Evolutionary conservation across 192 early-diverging fungal genomes (phyloP), one percentile per base, ranked within the genome.

Genomic region (Backusella circina): DNA sequence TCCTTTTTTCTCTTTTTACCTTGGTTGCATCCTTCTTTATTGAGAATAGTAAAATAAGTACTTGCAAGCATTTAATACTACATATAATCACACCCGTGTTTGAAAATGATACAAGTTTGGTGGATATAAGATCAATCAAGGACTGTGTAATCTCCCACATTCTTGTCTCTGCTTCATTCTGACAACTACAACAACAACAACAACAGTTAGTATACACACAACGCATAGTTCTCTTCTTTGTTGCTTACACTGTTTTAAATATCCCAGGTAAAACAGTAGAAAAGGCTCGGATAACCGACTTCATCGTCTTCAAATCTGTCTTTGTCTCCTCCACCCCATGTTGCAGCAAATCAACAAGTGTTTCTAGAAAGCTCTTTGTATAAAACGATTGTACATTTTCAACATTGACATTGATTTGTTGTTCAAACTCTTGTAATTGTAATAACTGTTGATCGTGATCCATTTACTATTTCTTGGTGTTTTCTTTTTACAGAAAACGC

Each of bases 41-140:
- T 36, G 84, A 77, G 41, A 84, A 75, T 32, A 83, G 23, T 3
- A 79, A 23, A 21, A 80, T 66, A 28, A 86, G 44, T 7, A 71
- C 67, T 57, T 82, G 82, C 15, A 86, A 31, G 51, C 73, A 83
- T 31, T 86, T 86, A 23, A 81, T 66, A 9, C 75, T 78, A 31
- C 69, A 32, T 16, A 82, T 72, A 28, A 71, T 66, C 26, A 86
- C 68, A 35, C 84, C 82, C 28, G 81, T 39, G 30, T 78, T 84
- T 5, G 54, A 51, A 74, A 79, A 68, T 18, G 68, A 30, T 1
- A 76, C 64, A n/a, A 81, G 75, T 1, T 51, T 77, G 9, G 26
- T 36, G 5, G 73, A 39, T 1, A 83, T 41, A 21, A 69, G 61
- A 16, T 30, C 23, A 26, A 84, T 86, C 16, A 86, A 69, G 0